Conservation (phyloP, 2,329 filamentous ascomycete genomes). For the Tolypocladium paradoxum region DNA sequence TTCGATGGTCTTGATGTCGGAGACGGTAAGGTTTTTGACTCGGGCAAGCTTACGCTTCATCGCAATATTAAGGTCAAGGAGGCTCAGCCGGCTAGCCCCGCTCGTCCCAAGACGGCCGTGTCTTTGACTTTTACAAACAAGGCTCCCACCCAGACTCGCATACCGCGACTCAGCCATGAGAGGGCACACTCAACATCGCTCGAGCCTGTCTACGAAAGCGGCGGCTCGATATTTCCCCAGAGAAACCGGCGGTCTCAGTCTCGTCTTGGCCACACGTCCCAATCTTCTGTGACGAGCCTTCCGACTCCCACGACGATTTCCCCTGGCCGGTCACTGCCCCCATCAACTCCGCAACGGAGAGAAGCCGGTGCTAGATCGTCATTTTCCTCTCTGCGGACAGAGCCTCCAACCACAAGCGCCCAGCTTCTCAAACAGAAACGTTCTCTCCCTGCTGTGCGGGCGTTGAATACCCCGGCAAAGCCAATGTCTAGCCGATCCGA, state of each 20-base stretch:
- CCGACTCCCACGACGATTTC: conserved; percentile 50
- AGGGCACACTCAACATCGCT: conserved; percentile 59
- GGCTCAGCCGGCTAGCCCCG: conserved; percentile 56
- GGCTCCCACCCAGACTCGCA: conserved; percentile 52
- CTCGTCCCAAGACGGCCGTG: conserved; percentile 62
- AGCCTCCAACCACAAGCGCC: conserved; percentile 54
- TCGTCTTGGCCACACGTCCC: conserved; percentile 55
- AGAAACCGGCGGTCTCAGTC: conserved; percentile 53
- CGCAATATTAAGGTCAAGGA: conserved; percentile 86
- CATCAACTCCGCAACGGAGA: conserved; percentile 50
- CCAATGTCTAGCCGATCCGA: conserved; percentile 37
- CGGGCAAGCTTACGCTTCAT: conserved; percentile 72
- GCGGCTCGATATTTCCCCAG: conserved; percentile 54
- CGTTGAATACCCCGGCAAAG: conserved; percentile 40
- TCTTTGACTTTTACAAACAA: conserved; percentile 90
- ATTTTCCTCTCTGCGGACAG: conserved; percentile 40
- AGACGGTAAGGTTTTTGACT: conserved; percentile 70
- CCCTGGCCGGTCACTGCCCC: conserved; percentile 39
- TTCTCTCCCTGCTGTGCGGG: conserved; percentile 50
- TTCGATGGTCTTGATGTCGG: conserved; percentile 80
- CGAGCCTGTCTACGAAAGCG: conserved; percentile 89
- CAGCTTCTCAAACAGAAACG: conserved; percentile 56
- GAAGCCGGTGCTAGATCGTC: conserved; percentile 47
- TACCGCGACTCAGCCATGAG: conserved; percentile 69
- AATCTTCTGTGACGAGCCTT: conserved; percentile 57